These are phyloP conservation scores for Globisporangium uncinulatum DNA, from an alignment of 352 stramenopile species.

Conservation along the genomic window DNA sequence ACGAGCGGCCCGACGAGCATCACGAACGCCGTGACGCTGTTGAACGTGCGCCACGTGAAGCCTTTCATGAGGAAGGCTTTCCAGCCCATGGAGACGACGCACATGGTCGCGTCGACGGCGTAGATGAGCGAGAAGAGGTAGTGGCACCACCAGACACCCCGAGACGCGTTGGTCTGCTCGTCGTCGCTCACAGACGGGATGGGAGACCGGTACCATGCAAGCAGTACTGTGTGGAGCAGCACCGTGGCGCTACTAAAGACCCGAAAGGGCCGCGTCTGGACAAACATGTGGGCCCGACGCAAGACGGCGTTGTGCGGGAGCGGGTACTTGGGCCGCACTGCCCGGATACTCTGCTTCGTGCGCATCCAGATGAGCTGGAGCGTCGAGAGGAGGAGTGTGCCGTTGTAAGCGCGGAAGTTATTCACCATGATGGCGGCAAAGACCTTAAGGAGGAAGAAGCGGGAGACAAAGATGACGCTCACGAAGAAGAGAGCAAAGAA, in stretches of 20 bases:
- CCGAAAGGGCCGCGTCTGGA: conserved; percentile 61
- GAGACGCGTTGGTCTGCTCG: too few species aligned
- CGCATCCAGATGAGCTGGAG: conserved; percentile 77
- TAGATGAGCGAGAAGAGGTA: conserved; percentile 81
- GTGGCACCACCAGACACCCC: conserved; percentile 65
- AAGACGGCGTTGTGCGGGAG: conserved; percentile 54
- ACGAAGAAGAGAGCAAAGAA: conserved; percentile 84
- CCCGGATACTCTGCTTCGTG: conserved; percentile 55
- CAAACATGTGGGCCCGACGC: conserved; percentile 50
- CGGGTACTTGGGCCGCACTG: conserved; percentile 70
- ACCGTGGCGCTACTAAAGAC: conserved; percentile 57
- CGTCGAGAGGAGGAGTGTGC: conserved; percentile 68
- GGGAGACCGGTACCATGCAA: conserved; percentile 68
- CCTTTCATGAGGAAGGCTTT: conserved; percentile 81
- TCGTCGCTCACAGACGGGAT: too few species aligned
- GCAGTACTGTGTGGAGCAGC: conserved; percentile 60
- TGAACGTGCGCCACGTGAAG: conserved; percentile 74
- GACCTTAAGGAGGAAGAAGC: conserved; percentile 72
- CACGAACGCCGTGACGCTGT: conserved; percentile 66
- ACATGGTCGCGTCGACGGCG: conserved; percentile 59
- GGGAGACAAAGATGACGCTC: conserved; percentile 70
- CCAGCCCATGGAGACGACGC: conserved; percentile 68
- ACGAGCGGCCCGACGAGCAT: conserved; percentile 69
- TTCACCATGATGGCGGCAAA: conserved; percentile 85
- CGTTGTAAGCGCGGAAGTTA: conserved; percentile 83